Percentiles rank a stretch among this genome's conserved stretches.
Conservation (phyloP, 495 filamentous ascomycete genomes). For the Aspergillus baeticus region DNA sequence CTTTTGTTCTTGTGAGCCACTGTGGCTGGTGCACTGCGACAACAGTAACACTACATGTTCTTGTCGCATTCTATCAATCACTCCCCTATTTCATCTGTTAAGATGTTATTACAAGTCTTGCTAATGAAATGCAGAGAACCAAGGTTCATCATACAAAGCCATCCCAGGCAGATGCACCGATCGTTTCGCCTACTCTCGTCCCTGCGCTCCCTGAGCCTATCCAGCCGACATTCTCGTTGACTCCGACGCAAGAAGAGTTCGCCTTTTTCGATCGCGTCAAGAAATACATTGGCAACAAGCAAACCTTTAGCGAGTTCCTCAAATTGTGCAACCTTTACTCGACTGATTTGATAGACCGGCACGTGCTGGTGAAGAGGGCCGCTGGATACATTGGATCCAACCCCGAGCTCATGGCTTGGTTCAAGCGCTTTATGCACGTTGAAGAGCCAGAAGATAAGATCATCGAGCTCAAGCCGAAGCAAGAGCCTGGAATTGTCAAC, state of each 20-base stretch:
- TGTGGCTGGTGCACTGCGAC: neutral
- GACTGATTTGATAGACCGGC: constrained; percentile 82
- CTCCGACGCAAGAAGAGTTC: constrained; percentile 74
- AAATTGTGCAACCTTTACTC: constrained; percentile 94
- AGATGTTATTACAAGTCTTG: neutral
- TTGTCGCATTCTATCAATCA: neutral
- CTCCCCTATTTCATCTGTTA: neutral
- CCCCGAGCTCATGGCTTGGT: constrained; percentile 78
- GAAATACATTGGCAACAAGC: constrained; percentile 92
- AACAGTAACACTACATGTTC: neutral
- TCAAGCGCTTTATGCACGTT: constrained; percentile 74
- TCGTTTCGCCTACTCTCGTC: constrained; percentile 83
- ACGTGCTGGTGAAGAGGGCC: constrained; percentile 76
- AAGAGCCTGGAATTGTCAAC: constrained; percentile 72
- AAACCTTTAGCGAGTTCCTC: constrained; percentile 88
- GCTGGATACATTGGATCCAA: constrained; percentile 85
- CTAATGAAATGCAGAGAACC: constrained; percentile 47
- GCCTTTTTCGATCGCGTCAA: constrained; percentile 95
- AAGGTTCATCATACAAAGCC: constrained; percentile 65
- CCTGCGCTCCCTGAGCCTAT: constrained; percentile 85
- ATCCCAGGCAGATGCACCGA: constrained; percentile 59
- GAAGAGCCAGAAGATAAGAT: constrained; percentile 67
- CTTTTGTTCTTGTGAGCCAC: neutral
- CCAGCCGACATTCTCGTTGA: constrained; percentile 58
- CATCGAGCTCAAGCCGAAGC: constrained; percentile 74